Evolutionary conservation across 2,329 filamentous ascomycete genomes (phyloP), one percentile per base, ranked within the genome.

Genomic region (Fusarium abutilonis): DNA sequence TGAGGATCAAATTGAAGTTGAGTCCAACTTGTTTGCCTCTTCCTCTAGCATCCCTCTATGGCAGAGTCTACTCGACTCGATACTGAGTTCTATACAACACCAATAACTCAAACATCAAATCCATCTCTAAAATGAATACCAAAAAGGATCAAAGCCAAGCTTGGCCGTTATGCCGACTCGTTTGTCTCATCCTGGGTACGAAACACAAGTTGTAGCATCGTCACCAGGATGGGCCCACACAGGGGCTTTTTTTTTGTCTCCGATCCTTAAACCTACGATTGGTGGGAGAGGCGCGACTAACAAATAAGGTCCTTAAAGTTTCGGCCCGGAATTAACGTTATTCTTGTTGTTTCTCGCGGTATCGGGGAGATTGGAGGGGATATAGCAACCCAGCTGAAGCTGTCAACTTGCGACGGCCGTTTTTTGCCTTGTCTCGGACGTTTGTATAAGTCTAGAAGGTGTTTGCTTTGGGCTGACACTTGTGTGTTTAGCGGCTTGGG

Each of bases 171-270:
- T 55, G 62, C 57, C 31, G 34, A 40, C 31, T 9, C 32, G 31
- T 21, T 47, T 44, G 44, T 63, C 59, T 66, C 51, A 45, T 41
- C 56, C 31, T 13, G 34, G 40, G 40, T 49, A 36, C 49, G 62
- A 65, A 63, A 65, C 62, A 48, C 41, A 28, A 29, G 10, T 32
- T 36, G 62, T 65, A 66, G 49, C 62, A 65, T 66, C 53, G 62
- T 48, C 57, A n/a, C 42, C 19, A 15, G 62, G 62, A 64, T 62
- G 21, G 8, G 21, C 21, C 56, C 43, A 32, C 13, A n/a, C 35
- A n/a, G 28, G 34, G 44, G 6, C 9, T 48, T 28, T 9, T 28
- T 23, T 31, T 8, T 8, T 26, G 23, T 26, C 23, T 4, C 36
- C 43, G 38, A 28, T 17, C 26, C 28, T 19, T 9, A 23, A 29